Base-by-base conservation (phyloP, 768 basidiomycete species). In the Boletellus ananas region DNA sequence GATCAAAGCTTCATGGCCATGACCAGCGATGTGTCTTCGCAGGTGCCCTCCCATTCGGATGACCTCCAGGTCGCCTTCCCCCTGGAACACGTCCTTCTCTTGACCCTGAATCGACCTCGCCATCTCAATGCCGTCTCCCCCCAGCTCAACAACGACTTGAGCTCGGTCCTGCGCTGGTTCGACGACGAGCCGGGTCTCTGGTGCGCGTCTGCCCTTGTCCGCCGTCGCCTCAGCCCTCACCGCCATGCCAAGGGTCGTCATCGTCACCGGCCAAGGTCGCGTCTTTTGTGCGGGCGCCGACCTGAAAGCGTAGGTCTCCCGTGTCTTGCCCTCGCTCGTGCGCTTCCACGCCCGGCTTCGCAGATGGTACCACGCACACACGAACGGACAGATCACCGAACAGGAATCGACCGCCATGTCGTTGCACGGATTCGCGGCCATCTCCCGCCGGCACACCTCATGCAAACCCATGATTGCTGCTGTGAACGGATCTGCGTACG, bases 231-330 rank as follows among this genome's bases (percentile, higher is more conserved):
- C 20, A 5, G 40, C 13, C 29, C 12, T 27, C 16, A 18, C 18
- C 27, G 14, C 23, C 18, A 12, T 23, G 23, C 18, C 27, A 39
- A 90, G 88, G 89, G 85, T 86, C 10, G 79, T 75, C 34, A 74
- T 92, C 57, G 63, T 91, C 42, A 90, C 88, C 42, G 89, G 88
- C 20, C 74, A 78, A 52, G 88, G 88, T 11, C 78, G 81, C 38
- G 61, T 76, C 1, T 92, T 92, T 68, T 90, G 87, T 57, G 87
- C 87, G 14, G 90, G 89, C 14, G 86, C 85, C 34, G 90, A 91
- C 65, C 74, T 91, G 43, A 82, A 83, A 68, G 79, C 78, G 86
- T 87, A 62, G 50, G 81, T 74, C 27, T 23, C 20, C 34, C 35
- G n/a, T 7, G 17, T 14, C 4, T 17, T 42, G 11, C 3, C n/a